A percentile compares a stretch with the other conserved stretches of the same genome.
Conservation (phyloP, 164 flowering plant species). For the Houttuynia cordata region DNA sequence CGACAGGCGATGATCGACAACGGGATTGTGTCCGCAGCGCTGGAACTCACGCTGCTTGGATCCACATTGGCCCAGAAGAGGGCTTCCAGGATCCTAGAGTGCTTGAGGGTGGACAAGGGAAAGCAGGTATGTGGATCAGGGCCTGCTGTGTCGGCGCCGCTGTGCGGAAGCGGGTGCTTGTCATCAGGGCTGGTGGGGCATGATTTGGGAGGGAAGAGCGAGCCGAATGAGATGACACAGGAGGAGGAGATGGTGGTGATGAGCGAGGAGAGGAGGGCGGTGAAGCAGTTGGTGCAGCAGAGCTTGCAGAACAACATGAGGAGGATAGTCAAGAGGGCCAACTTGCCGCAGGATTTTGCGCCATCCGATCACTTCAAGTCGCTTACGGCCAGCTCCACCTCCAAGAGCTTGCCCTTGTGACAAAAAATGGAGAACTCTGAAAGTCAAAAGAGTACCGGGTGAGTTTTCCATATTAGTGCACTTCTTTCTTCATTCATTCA, state of each 20-base stretch:
- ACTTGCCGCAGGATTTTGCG: slow-evolving; percentile 77
- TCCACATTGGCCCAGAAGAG: slow-evolving; percentile 87
- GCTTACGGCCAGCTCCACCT: slow-evolving; percentile 60
- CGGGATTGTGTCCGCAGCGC: slow-evolving; percentile 57
- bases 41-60: slow-evolving; percentile 83
- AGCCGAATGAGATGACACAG: slow-evolving; percentile 18
- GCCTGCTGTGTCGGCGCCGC: slow-evolving; percentile 62
- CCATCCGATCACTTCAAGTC: slow-evolving; percentile 82
- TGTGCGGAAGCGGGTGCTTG: slow-evolving; percentile 38
- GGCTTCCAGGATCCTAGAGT: slow-evolving; percentile 81
- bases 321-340: slow-evolving; percentile 82
- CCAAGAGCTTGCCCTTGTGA: slow-evolving; percentile 91
- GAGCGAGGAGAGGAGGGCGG: slow-evolving; percentile 87
- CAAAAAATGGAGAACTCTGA: no score
- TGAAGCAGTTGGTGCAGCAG: slow-evolving; percentile 82
- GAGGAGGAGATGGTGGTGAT: slow-evolving; percentile 45
- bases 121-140: slow-evolving; percentile 46
- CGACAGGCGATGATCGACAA: slow-evolving; percentile 78
- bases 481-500: no score
- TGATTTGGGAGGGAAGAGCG: not conserved
- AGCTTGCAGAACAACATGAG: slow-evolving; percentile 90
- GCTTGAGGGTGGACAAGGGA: slow-evolving; percentile 72
- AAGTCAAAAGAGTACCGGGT: no score
- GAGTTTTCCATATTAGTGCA: no score
- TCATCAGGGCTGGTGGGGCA: slow-evolving; percentile 12